Evolutionary conservation across 1,284 basidiomycete genomes (phyloP).

Genomic region (Puccinia novopanici): DNA sequence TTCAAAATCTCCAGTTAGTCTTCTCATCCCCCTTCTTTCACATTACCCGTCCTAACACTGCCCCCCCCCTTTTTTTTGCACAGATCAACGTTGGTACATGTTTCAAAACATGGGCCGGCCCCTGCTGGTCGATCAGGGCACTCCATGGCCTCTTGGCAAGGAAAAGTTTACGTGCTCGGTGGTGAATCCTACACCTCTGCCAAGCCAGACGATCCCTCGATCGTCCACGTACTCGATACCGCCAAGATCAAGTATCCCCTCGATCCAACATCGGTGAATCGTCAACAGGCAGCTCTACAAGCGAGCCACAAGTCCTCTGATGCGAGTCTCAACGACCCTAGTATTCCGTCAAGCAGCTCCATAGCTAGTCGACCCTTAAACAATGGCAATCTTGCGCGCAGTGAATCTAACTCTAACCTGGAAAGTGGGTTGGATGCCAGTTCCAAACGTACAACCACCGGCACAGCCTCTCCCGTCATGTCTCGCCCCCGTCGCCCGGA

Average conservation of each 20-base stretch:
- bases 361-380: slow-evolving; percentile 50
- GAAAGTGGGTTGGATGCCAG: neutral
- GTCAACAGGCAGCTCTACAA: slow-evolving; percentile 53
- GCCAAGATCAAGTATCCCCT: slow-evolving; percentile 96
- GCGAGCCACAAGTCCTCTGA: slow-evolving; percentile 56
- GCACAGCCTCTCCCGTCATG: neutral
- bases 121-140: slow-evolving; percentile 90
- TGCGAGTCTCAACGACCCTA: slow-evolving; percentile 53
- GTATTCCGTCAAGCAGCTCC: slow-evolving; percentile 46
- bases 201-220: slow-evolving; percentile 71
- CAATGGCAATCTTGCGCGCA: slow-evolving; percentile 54
- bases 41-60: neutral
- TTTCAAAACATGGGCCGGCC: slow-evolving; percentile 97
- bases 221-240: slow-evolving; percentile 88
- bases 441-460: slow-evolving; percentile 23
- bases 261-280: slow-evolving; percentile 61
- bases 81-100: slow-evolving; percentile 84
- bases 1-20: slow-evolving; percentile 93
- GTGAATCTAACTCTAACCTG: slow-evolving; percentile 33
- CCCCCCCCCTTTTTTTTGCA: slow-evolving; percentile 64
- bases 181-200: slow-evolving; percentile 78
- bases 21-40: slow-evolving; percentile 16
- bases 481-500: slow-evolving; percentile 38
- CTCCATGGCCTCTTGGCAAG: slow-evolving; percentile 86
- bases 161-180: slow-evolving; percentile 86